phyloP scores from a whole-genome alignment of 805 yeast genomes.

The Ogataea paradorogensis region DNA sequence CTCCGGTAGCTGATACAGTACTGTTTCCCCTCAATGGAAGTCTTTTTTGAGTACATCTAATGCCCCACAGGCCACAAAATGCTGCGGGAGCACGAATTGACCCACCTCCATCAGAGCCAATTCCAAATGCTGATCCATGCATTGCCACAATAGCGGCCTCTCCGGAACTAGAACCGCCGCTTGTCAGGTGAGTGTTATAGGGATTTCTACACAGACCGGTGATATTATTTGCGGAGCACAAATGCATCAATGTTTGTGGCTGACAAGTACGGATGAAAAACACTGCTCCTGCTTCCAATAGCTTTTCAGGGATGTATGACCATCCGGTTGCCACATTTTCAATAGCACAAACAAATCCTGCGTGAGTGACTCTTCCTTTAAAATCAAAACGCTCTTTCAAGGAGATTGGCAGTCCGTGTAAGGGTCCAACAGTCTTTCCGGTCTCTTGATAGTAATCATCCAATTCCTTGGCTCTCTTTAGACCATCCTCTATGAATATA shows the following conservation, averaged over 20 bases:
- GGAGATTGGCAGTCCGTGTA: conserved; percentile 64
- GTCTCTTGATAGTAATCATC: conserved; percentile 47
- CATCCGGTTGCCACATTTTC: conserved; percentile 41
- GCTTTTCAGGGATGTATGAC: conserved; percentile 38
- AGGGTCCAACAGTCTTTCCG: conserved; percentile 51
- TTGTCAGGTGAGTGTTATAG: conserved; percentile 1
- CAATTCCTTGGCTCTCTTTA: conserved; percentile 45
- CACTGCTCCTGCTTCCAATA: conserved; percentile 33
- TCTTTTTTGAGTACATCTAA: conserved; percentile 43
- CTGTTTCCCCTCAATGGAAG: conserved; percentile 33
- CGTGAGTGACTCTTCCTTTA: conserved; percentile 50
- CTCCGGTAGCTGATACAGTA: conserved; percentile 45
- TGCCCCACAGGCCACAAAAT: conserved; percentile 47
- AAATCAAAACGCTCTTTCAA: conserved; percentile 55
- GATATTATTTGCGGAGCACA: conserved; percentile 9
- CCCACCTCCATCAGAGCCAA: conserved; percentile 7
- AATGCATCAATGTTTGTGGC: conserved; percentile 8
- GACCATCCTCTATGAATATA: conserved; percentile 45
- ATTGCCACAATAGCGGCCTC: conserved; percentile 8
- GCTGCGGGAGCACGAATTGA: conserved; percentile 41
- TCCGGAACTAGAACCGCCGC: conserved; percentile 8
- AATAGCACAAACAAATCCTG: conserved; percentile 43
- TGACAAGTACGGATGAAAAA: conserved; percentile 6
- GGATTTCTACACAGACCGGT: conserved; percentile 5
- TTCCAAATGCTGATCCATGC: conserved; percentile 4